Percentiles rank a stretch among this genome's conserved stretches.
Conservation (phyloP, 2,329 filamentous ascomycete species). For the Diaporthe aspalathi region DNA sequence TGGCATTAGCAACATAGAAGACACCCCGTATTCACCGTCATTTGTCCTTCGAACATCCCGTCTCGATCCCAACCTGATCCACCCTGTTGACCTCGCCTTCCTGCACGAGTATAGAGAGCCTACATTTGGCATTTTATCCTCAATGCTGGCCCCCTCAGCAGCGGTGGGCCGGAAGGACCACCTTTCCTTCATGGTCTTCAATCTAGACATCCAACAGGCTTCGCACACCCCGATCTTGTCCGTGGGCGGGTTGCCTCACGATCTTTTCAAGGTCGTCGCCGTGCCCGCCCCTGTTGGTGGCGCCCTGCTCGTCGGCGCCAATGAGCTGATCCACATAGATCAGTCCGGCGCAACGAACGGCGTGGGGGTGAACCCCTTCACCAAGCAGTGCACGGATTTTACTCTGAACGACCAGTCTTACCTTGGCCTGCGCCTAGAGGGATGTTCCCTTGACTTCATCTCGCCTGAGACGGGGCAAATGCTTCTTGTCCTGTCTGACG, state of each 20-base stretch:
- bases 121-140: constrained; percentile 93
- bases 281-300: constrained; percentile 89
- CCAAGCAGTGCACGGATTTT: constrained; percentile 84
- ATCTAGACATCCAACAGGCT: constrained; percentile 90
- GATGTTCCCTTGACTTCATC: constrained; percentile 80
- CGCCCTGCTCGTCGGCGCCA: constrained; percentile 84
- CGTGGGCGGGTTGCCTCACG: constrained; percentile 85
- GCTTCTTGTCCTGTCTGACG: constrained; percentile 82
- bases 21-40: constrained; percentile 86
- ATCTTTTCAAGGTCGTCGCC: constrained; percentile 84
- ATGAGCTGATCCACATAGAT: constrained; percentile 94
- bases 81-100: constrained; percentile 92
- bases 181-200: constrained; percentile 93
- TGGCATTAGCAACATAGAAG: constrained; percentile 62
- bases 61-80: constrained; percentile 86
- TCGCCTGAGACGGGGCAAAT: constrained; percentile 84
- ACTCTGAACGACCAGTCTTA: constrained; percentile 87
- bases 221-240: constrained; percentile 94
- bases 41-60: constrained; percentile 93
- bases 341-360: constrained; percentile 95
- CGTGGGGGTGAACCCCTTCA: constrained; percentile 91
- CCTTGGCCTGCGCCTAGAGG: constrained; percentile 82
- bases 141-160: constrained; percentile 77
- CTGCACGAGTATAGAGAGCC: constrained; percentile 97
- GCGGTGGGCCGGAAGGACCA: constrained; percentile 87